Conservation (phyloP, 179 eudicot genomes). For the Carnegiea gigantea region DNA sequence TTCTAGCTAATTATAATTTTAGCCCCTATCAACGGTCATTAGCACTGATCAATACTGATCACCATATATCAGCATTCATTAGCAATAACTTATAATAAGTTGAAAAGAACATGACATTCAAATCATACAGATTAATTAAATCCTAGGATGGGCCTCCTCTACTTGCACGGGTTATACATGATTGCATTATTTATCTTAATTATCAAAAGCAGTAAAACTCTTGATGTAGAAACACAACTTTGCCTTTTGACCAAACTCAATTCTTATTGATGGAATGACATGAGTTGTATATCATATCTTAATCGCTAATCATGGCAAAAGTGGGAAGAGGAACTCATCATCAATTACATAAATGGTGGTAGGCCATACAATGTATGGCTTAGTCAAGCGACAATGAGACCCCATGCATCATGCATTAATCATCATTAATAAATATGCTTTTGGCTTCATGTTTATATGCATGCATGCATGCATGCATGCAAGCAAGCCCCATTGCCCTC, state of each 20-base stretch:
- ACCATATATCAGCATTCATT: too few relatives aligned
- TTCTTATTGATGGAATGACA: neutral
- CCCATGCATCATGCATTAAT: constrained; percentile 27
- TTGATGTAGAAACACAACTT: neutral
- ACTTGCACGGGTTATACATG: neutral
- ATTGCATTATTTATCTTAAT: neutral
- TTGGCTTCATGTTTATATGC: neutral
- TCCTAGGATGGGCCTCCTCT: too few relatives aligned
- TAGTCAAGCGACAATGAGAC: constrained; percentile 18
- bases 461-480: too few relatives aligned
- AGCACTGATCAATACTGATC: too few relatives aligned
- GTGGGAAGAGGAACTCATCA: neutral
- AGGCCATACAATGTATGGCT: constrained; percentile 23
- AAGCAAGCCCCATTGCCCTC: neutral
- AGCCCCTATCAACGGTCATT: too few relatives aligned
- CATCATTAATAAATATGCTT: constrained; percentile 19
- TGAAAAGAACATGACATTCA: too few relatives aligned
- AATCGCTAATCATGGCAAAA: constrained; percentile 4
- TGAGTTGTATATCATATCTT: constrained; percentile 10
- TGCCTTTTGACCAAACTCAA: constrained; percentile 16
- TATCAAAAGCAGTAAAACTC: constrained; percentile 6
- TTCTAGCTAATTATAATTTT: too few relatives aligned
- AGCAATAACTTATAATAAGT: too few relatives aligned
- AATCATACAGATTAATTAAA: too few relatives aligned
- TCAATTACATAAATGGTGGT: constrained; percentile 15